These are phyloP conservation scores for Calonectria crousiana DNA, from an alignment of 2,329 filamentous ascomycete species.

Conservation along the genomic window DNA sequence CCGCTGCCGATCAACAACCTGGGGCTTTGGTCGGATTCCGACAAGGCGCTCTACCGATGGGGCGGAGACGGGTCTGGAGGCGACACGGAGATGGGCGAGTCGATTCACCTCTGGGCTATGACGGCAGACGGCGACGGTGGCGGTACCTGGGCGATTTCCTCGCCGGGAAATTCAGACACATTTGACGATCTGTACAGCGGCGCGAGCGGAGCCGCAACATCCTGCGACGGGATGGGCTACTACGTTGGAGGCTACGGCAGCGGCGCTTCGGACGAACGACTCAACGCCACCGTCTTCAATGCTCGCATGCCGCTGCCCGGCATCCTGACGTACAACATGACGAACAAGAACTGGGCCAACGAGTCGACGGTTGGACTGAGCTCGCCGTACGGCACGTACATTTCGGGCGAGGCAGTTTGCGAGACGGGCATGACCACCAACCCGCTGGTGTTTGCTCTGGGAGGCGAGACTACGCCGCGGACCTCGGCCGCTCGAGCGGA, in stretches of 20 bases:
- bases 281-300: constrained; percentile 8
- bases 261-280: not conserved
- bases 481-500: not conserved
- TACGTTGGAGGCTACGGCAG: constrained; percentile 19
- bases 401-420: constrained; percentile 12
- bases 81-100: not conserved
- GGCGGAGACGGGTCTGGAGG: constrained; percentile 7
- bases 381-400: constrained; percentile 9
- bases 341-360: constrained; percentile 7
- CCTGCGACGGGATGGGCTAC: not conserved
- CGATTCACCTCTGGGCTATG: constrained; percentile 7
- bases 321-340: constrained; percentile 18
- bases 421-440: not conserved
- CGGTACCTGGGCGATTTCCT: not conserved
- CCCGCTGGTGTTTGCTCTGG: constrained; percentile 1
- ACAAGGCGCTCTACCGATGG: constrained; percentile 10
- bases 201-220: not conserved
- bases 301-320: constrained; percentile 10
- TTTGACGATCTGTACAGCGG: constrained; percentile 14
- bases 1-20: constrained; percentile 15
- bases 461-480: not conserved
- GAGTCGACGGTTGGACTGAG: not conserved
- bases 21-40: not conserved
- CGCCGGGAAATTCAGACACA: not conserved
- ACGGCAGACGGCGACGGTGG: not conserved